Evolutionary conservation across 2,329 filamentous ascomycete genomes (phyloP).

Genomic region (Biscogniauxia sp.): DNA sequence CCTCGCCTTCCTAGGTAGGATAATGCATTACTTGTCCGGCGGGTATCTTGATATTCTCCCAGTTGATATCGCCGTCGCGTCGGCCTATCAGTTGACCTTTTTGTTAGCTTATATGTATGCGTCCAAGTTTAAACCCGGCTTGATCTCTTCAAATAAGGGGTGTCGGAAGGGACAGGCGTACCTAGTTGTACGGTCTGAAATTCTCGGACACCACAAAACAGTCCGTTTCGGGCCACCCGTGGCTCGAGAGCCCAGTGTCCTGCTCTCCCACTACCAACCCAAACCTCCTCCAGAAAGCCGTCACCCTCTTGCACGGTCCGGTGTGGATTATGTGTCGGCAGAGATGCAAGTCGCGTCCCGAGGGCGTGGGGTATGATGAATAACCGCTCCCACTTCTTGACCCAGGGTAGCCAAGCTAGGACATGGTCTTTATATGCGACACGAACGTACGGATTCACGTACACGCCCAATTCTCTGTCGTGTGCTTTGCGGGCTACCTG

Average conservation of each 20-base stretch:
- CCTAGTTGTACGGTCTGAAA: constrained; percentile 39
- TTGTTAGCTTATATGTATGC: constrained; percentile 1
- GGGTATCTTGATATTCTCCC: constrained; percentile 35
- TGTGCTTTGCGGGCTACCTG: constrained; percentile 36
- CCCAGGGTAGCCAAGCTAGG: constrained; percentile 56
- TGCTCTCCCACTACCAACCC: constrained; percentile 37
- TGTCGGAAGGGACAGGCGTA: constrained; percentile 5
- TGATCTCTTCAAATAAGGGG: not conserved
- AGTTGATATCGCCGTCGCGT: constrained; percentile 33
- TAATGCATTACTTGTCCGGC: constrained; percentile 34
- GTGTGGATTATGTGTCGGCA: constrained; percentile 61
- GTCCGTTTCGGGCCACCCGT: constrained; percentile 46
- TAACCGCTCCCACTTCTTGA: constrained; percentile 64
- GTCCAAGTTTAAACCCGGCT: too few species aligned
- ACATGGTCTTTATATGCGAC: constrained; percentile 63
- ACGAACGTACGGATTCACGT: constrained; percentile 72
- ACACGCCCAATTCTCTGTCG: constrained; percentile 55
- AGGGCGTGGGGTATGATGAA: constrained; percentile 59
- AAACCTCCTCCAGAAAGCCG: constrained; percentile 49
- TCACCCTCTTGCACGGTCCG: constrained; percentile 58
- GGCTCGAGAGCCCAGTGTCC: constrained; percentile 42
- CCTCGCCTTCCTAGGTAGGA: constrained; percentile 26
- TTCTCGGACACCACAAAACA: constrained; percentile 55
- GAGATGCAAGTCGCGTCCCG: constrained; percentile 51
- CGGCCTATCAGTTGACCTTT: constrained; percentile 9